phyloP scores from a whole-genome alignment of 2,329 filamentous ascomycete genomes.

The Eutypella sp. region DNA sequence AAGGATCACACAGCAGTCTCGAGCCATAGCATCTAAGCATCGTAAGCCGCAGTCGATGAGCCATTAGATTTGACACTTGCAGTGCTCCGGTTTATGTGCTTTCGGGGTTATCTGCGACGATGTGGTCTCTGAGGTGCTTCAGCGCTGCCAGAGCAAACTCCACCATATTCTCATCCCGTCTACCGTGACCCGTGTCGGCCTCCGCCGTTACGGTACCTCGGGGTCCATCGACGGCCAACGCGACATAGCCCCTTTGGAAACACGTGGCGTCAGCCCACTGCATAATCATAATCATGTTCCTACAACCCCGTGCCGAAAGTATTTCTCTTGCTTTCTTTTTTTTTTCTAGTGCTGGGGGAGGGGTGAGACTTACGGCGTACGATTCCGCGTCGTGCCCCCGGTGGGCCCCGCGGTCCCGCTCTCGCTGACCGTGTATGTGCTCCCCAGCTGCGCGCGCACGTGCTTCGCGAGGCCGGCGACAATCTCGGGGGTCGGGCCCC shows the following conservation, averaged over 20 bases:
- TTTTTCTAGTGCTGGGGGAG: no score
- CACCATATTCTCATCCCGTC: constrained; percentile 57
- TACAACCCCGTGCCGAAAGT: no score
- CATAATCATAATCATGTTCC: constrained; percentile 13
- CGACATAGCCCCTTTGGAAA: constrained; percentile 50
- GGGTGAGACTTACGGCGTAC: constrained; percentile 43
- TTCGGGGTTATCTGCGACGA: constrained; percentile 19
- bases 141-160: constrained; percentile 54
- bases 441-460: constrained; percentile 47
- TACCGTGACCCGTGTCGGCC: constrained; percentile 47
- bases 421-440: constrained; percentile 54
- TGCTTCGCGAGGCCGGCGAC: constrained; percentile 52
- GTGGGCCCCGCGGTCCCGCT: constrained; percentile 62
- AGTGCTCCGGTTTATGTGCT: not conserved
- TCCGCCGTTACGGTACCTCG: constrained; percentile 49
- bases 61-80: no score
- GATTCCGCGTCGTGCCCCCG: constrained; percentile 49
- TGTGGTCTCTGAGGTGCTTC: constrained; percentile 50
- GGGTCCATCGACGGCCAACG: constrained; percentile 53
- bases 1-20: no score
- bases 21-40: no score
- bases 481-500: constrained; percentile 54
- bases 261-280: not conserved
- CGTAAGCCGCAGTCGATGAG: no score
- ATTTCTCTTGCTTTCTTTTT: no score